These are phyloP conservation scores for Pseudisothecium myosuroides DNA, from an alignment of 225 moss, liverwort and hornwort species.

Conservation along the genomic window DNA sequence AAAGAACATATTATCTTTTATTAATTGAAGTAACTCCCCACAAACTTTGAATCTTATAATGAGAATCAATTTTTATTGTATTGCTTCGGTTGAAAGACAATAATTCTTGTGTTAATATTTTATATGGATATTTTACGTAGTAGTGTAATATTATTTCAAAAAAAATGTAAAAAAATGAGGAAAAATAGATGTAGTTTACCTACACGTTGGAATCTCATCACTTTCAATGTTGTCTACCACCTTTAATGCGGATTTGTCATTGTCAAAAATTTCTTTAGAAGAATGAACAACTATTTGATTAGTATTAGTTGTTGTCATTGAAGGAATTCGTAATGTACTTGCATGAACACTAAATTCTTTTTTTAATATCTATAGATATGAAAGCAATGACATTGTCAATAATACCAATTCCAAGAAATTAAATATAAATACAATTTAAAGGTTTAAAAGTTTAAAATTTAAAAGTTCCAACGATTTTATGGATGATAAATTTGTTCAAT, in stretches of 20 bases:
- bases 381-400: not conserved
- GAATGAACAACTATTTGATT: not conserved
- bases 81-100: no score
- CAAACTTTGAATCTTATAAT: not conserved
- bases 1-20: no score
- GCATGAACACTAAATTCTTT: accelerated
- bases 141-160: no score
- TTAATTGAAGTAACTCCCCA: no score
- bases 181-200: not conserved
- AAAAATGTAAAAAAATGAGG: no score
- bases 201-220: not conserved
- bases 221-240: not conserved
- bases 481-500: not conserved
- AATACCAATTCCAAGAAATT: no score
- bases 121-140: not conserved
- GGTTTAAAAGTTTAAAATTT: no score
- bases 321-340: not conserved
- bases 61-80: no score
- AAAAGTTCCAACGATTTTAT: no score
- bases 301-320: not conserved
- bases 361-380: accelerated
- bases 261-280: not conserved
- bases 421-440: not conserved
- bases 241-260: no score
- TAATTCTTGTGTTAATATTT: no score